Evolutionary conservation across 495 filamentous ascomycete genomes (phyloP).

Genomic region (Hyaloscypha variabilis): DNA sequence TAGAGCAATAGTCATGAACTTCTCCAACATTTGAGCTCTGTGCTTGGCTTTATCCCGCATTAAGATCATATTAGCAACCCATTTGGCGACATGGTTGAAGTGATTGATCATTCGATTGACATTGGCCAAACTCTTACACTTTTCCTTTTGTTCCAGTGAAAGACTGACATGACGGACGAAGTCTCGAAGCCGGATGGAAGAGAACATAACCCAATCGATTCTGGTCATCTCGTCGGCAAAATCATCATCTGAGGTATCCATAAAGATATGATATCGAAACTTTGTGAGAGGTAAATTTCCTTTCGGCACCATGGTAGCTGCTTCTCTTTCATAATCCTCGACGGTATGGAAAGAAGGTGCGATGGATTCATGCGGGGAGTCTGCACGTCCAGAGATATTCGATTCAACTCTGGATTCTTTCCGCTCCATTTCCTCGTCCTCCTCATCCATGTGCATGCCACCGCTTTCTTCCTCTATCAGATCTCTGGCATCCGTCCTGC

Average conservation of each 20-base stretch:
- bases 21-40: conserved; percentile 84
- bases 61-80: conserved; percentile 89
- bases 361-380: conserved; percentile 41
- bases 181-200: conserved; percentile 92
- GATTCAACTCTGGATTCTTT: conserved; percentile 48
- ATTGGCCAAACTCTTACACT: conserved; percentile 76
- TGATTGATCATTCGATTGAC: conserved; percentile 93
- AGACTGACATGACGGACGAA: conserved; percentile 88
- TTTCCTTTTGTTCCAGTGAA: conserved; percentile 69
- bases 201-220: conserved; percentile 97
- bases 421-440: conserved; percentile 34
- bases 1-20: conserved; percentile 86
- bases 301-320: conserved; percentile 64
- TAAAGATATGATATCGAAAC: conserved; percentile 79
- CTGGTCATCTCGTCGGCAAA: conserved; percentile 91
- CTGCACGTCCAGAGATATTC: conserved; percentile 31
- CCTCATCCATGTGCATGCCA: conserved; percentile 38
- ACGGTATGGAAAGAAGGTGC: conserved; percentile 57
- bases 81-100: conserved; percentile 93
- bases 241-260: conserved; percentile 76
- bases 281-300: conserved; percentile 67
- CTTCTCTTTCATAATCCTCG: conserved; percentile 76
- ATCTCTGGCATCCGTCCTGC: conserved; percentile 18
- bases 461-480: conserved; percentile 46
- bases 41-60: conserved; percentile 96